phyloP scores from a whole-genome alignment of 1,139 yeast genomes.

The Pichia norvegensis region DNA sequence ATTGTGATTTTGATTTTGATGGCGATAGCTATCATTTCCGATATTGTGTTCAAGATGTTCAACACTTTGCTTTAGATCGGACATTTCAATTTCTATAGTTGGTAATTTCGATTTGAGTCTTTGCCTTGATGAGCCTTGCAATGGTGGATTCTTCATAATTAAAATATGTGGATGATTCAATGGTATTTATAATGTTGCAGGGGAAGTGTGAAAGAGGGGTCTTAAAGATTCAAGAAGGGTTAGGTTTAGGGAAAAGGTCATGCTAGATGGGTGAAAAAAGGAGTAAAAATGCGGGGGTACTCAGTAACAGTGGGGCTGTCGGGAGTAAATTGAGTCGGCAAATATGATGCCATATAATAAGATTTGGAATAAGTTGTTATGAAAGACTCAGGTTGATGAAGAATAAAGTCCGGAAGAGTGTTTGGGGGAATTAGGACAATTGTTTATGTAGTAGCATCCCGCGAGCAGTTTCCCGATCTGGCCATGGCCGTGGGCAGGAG shows the following conservation, averaged over 20 bases:
- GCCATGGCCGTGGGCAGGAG: neutral
- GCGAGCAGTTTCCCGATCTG: neutral
- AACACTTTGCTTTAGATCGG: neutral
- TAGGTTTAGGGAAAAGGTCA: neutral
- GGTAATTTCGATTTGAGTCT: neutral
- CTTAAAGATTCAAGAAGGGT: no score
- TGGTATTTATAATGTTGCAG: neutral
- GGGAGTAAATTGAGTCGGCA: neutral
- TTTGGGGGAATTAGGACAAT: no score
- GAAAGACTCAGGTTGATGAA: no score
- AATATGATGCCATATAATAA: no score
- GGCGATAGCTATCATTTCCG: no score
- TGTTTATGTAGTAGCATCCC: neutral
- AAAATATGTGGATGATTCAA: neutral
- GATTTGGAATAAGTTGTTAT: no score
- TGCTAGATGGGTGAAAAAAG: neutral
- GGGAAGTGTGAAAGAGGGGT: no score
- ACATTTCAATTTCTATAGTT: neutral
- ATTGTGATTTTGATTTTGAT: neutral
- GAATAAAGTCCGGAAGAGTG: no score
- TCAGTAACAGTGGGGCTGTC: neutral
- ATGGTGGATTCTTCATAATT: neutral
- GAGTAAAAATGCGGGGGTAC: neutral
- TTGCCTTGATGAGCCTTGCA: neutral
- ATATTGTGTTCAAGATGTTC: constrained; percentile 4